Evolutionary conservation across 805 yeast species (phyloP).

Genomic region (Ogataea ramenticola): DNA sequence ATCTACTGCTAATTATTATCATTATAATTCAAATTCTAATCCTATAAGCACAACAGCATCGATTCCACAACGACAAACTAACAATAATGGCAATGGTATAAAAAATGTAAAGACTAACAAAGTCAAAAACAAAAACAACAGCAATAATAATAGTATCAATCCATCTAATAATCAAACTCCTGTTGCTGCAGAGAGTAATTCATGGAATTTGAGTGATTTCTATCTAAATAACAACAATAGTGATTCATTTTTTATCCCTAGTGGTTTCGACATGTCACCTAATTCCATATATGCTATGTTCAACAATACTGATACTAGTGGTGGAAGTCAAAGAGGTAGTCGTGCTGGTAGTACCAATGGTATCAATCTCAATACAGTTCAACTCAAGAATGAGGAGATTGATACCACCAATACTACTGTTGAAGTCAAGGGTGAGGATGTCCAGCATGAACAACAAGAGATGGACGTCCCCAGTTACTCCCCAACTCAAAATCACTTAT

Average conservation of each 20-base stretch:
- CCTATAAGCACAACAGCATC: too few species aligned
- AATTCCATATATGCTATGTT: slow-evolving; percentile 4
- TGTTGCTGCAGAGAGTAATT: background rate
- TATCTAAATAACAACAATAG: slow-evolving; percentile 18
- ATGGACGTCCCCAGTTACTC: background rate
- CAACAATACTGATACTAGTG: background rate
- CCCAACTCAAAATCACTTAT: background rate
- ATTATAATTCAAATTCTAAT: background rate
- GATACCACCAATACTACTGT: background rate
- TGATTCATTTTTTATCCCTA: slow-evolving; percentile 23
- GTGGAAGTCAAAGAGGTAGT: background rate
- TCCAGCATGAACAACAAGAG: background rate
- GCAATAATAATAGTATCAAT: background rate
- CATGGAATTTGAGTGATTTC: slow-evolving; percentile 16
- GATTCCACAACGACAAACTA: too few species aligned
- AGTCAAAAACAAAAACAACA: background rate
- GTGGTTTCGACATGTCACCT: slow-evolving; percentile 21
- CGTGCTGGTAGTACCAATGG: background rate
- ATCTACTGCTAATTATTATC: background rate
- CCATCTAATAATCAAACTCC: background rate
- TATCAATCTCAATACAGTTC: too few species aligned
- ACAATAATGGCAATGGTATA: too few species aligned
- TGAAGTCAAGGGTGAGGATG: background rate
- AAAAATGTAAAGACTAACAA: background rate
- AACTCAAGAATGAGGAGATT: too few species aligned